phyloP scores from a whole-genome alignment of 2,329 filamentous ascomycete species.

The Neonectria neomacrospora region DNA sequence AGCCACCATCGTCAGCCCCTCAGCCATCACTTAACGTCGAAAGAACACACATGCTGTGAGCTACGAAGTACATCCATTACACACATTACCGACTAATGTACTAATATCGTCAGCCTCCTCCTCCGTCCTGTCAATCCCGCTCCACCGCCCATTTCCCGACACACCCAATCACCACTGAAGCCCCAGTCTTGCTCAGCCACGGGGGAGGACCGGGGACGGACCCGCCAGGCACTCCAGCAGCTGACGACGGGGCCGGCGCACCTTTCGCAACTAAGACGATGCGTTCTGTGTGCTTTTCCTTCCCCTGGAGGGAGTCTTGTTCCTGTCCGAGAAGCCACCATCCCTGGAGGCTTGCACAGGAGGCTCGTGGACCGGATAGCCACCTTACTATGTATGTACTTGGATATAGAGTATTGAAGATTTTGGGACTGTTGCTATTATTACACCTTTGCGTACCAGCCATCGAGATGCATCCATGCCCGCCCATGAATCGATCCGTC shows the following conservation, averaged over 20 bases:
- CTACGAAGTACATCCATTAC: too few relatives aligned
- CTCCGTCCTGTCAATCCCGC: neutral
- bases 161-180: neutral
- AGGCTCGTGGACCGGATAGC: neutral
- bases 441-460: neutral
- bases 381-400: too few relatives aligned
- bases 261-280: neutral
- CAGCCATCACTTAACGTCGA: neutral
- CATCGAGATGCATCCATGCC: neutral
- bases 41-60: neutral
- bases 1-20: neutral
- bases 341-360: neutral
- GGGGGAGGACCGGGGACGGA: slow-evolving; percentile 1
- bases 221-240: neutral
- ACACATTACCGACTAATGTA: neutral
- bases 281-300: neutral
- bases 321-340: neutral
- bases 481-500: neutral
- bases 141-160: slow-evolving; percentile 13
- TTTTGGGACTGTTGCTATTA: slow-evolving; percentile 5
- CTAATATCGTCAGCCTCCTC: neutral
- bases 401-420: neutral
- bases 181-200: slow-evolving; percentile 20
- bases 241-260: neutral
- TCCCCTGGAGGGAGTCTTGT: neutral